phyloP scores from a whole-genome alignment of 108 stramenopile species.

The Pseudonitzschia delicatissima region DNA sequence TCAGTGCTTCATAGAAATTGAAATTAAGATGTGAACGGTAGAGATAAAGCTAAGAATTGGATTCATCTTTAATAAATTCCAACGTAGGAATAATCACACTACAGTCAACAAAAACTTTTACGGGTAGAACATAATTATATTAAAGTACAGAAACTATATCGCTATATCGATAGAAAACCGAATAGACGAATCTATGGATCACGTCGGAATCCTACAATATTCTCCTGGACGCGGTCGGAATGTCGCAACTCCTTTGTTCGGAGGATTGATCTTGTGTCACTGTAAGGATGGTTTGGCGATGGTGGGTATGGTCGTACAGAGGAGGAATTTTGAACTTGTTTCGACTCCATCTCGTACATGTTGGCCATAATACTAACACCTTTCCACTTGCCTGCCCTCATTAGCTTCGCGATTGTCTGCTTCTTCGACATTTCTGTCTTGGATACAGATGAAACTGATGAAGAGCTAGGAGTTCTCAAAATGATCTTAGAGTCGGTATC shows the following conservation, averaged over 20 bases:
- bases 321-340: background rate
- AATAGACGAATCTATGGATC: conserved; percentile 2
- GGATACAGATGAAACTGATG: conserved; percentile 4
- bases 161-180: no score
- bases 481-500: conserved; percentile 2
- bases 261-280: background rate
- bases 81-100: no score
- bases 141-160: no score
- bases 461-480: background rate
- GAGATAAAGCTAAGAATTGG: no score
- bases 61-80: no score
- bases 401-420: conserved; percentile 23
- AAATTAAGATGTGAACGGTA: no score
- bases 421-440: conserved; percentile 16
- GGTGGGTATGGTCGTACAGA: background rate
- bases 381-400: conserved; percentile 28
- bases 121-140: no score
- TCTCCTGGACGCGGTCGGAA: conserved; percentile 7
- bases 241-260: conserved; percentile 14
- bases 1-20: no score
- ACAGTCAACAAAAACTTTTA: no score
- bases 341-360: conserved; percentile 39
- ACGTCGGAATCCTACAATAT: conserved; percentile 8
- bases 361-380: conserved; percentile 39
- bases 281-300: background rate